phyloP scores from a whole-genome alignment of 1,284 basidiomycete species.

The Uromyces viciae-fabae region DNA sequence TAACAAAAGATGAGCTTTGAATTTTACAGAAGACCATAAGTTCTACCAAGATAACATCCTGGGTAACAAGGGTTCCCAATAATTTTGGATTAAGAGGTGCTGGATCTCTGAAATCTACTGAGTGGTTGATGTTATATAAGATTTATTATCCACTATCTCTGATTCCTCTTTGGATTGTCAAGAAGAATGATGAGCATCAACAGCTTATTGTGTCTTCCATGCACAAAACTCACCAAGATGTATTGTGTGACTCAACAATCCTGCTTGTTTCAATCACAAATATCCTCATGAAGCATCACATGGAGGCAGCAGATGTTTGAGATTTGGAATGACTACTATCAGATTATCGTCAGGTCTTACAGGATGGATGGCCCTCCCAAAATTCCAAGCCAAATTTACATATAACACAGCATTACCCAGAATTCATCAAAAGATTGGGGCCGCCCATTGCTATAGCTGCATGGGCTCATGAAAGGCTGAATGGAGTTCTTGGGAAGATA shows the following conservation, averaged over 20 bases:
- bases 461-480: slow-evolving; percentile 8
- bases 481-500: background rate
- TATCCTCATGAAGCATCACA: background rate
- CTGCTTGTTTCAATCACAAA: background rate
- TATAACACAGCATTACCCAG: background rate
- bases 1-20: too few species aligned
- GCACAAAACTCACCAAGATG: background rate
- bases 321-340: background rate
- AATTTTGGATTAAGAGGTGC: slow-evolving; percentile 11
- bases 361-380: background rate
- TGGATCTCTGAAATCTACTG: slow-evolving; percentile 20
- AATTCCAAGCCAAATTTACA: background rate
- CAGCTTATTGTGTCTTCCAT: background rate
- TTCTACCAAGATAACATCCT: background rate
- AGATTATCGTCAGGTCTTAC: background rate
- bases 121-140: slow-evolving; percentile 32
- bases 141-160: background rate
- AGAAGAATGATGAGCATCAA: too few species aligned
- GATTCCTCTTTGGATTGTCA: slow-evolving; percentile 4
- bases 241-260: background rate
- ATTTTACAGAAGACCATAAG: too few species aligned
- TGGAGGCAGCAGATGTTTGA: background rate
- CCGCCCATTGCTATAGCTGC: background rate
- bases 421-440: background rate
- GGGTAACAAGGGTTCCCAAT: background rate